These are phyloP conservation scores for Rhizopogon vinicolor DNA, from an alignment of 768 basidiomycete species.

Conservation along the genomic window DNA sequence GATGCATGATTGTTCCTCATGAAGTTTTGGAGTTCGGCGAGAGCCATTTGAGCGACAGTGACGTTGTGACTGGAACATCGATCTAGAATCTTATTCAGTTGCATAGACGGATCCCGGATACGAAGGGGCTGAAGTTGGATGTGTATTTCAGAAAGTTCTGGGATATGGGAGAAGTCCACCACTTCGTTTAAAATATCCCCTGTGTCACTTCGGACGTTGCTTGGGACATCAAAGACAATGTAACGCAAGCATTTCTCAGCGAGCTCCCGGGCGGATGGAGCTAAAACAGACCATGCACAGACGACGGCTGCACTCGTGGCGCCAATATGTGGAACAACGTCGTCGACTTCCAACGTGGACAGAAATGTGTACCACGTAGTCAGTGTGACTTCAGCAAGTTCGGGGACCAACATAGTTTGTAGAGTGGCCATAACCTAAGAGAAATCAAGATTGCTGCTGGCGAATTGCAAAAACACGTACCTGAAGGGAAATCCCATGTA, in stretches of 20 bases:
- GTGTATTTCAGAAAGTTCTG: slow-evolving; percentile 49
- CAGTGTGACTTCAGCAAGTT: slow-evolving; percentile 75
- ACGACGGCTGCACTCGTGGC: slow-evolving; percentile 84
- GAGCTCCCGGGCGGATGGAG: slow-evolving; percentile 40
- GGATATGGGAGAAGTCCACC: slow-evolving; percentile 70
- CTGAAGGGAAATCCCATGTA: slow-evolving; percentile 82
- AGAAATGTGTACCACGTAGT: slow-evolving; percentile 79
- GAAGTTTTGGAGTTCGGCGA: slow-evolving; percentile 71
- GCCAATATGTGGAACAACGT: slow-evolving; percentile 81
- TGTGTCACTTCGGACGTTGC: slow-evolving; percentile 30
- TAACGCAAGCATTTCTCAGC: slow-evolving; percentile 63
- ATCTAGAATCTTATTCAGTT: slow-evolving; percentile 64
- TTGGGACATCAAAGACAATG: slow-evolving; percentile 59
- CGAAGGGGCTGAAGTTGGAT: slow-evolving; percentile 41
- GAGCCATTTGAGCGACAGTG: slow-evolving; percentile 66
- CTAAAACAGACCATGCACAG: slow-evolving; percentile 68
- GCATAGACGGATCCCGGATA: slow-evolving; percentile 47
- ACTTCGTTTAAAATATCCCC: slow-evolving; percentile 66
- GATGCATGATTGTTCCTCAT: slow-evolving; percentile 46
- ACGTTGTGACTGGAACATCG: slow-evolving; percentile 76
- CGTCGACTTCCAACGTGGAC: slow-evolving; percentile 54
- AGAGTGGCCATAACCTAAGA: slow-evolving; percentile 91
- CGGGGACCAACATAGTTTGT: slow-evolving; percentile 75
- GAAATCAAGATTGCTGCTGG: slow-evolving; percentile 3
- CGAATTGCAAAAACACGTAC: slow-evolving; percentile 35